These are phyloP conservation scores for Parathielavia appendiculata DNA, from an alignment of 495 filamentous ascomycete genomes.

Conservation along the genomic window DNA sequence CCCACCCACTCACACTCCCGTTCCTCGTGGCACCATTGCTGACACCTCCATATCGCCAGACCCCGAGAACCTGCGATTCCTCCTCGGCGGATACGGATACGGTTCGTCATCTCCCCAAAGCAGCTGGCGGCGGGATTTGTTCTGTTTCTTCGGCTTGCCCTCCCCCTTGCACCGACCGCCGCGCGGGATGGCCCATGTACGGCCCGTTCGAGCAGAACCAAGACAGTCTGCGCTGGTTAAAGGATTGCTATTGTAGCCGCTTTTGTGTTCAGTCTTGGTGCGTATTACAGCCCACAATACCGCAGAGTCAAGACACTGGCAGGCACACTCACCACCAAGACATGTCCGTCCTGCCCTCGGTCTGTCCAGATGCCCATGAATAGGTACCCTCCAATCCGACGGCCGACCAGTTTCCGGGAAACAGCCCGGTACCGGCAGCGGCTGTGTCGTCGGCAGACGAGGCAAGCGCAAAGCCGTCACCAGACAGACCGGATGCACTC, in stretches of 20 bases:
- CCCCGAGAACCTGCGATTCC: background rate
- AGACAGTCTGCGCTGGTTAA: background rate
- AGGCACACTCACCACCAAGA: background rate
- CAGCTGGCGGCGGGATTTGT: background rate
- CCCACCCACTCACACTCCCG: background rate
- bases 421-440: background rate
- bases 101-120: background rate
- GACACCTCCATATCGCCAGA: background rate
- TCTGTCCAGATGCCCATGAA: background rate
- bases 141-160: background rate
- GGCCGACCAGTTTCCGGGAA: background rate
- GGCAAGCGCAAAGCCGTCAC: background rate
- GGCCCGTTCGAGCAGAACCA: background rate
- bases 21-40: background rate
- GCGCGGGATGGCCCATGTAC: background rate
- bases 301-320: no score
- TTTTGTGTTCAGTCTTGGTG: background rate
- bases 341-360: background rate
- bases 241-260: background rate
- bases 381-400: background rate
- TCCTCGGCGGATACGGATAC: background rate
- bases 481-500: background rate
- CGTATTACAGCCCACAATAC: no score
- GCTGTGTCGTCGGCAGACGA: background rate
- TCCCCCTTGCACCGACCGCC: background rate